phyloP scores from a whole-genome alignment of 306 rosid species.

The Lathyrus aphaca region DNA sequence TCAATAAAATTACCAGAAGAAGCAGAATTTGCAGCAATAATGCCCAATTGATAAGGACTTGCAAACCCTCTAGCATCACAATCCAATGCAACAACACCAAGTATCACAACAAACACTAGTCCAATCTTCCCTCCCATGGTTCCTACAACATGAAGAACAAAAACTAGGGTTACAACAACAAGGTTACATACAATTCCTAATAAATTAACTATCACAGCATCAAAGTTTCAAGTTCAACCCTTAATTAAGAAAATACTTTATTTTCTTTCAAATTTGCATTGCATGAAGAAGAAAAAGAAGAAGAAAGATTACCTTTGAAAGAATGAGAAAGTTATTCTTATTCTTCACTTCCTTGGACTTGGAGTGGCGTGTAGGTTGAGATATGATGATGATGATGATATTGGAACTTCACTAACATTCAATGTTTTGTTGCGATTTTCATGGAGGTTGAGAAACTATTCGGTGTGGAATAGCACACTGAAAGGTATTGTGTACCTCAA shows the following conservation, averaged over 20 bases:
- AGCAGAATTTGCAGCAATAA: too few species aligned
- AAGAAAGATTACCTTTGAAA: slow-evolving; percentile 27
- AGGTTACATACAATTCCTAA: neutral
- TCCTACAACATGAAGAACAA: neutral
- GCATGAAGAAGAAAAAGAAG: neutral
- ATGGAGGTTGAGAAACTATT: neutral
- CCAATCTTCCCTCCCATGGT: too few species aligned
- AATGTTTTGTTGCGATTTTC: neutral
- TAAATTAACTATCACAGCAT: neutral
- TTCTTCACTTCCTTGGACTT: slow-evolving; percentile 28
- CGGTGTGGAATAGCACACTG: neutral
- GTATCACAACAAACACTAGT: too few species aligned
- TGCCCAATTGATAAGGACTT: too few species aligned
- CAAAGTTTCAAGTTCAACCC: neutral
- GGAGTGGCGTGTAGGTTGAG: slow-evolving; percentile 37
- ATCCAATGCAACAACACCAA: too few species aligned
- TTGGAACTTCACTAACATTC: slow-evolving; percentile 26
- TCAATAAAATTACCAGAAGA: too few species aligned
- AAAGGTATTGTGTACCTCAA: slow-evolving; percentile 1
- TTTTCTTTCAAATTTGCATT: slow-evolving; percentile 10
- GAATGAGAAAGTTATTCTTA: slow-evolving; percentile 20
- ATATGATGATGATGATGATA: neutral
- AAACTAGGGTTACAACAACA: neutral
- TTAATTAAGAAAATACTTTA: neutral
- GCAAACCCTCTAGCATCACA: too few species aligned